A percentile compares a stretch with the other conserved stretches of the same genome.
Conservation (phyloP, 257 asterid genomes). For the Solanum clarkiae region DNA sequence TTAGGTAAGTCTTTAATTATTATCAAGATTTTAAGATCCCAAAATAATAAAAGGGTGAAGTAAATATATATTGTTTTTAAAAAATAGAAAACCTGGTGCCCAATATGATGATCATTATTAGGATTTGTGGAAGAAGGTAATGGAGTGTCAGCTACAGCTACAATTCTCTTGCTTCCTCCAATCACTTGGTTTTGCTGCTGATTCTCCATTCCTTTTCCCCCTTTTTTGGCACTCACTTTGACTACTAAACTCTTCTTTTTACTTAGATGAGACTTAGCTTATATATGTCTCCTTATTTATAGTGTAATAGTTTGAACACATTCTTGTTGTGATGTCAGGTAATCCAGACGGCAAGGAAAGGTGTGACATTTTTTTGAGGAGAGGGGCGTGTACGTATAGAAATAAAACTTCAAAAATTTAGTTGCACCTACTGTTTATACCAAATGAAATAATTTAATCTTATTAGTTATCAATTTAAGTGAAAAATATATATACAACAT, state of each 20-base stretch:
- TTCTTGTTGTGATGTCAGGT: neutral
- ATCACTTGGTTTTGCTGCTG: conserved; percentile 14
- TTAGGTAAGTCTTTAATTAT: neutral
- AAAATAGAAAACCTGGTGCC: conserved; percentile 1
- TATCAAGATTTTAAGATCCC: neutral
- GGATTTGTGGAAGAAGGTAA: neutral
- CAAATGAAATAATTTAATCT: neutral
- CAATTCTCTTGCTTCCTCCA: conserved; percentile 33
- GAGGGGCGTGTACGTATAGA: neutral
- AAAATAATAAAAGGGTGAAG: neutral
- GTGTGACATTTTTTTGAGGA: neutral
- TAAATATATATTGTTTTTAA: neutral
- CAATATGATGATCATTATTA: conserved; percentile 4
- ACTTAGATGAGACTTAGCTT: neutral
- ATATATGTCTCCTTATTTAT: neutral
- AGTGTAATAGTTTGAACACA: neutral
- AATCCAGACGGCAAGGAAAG: neutral
- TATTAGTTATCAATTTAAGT: neutral
- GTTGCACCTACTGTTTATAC: neutral
- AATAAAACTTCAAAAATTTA: neutral
- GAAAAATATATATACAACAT: neutral
- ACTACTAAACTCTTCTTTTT: neutral
- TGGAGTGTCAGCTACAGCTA: conserved; percentile 28
- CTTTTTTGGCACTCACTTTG: neutral
- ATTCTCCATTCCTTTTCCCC: conserved; percentile 24